Percentiles rank a stretch among this genome's conserved stretches.
Conservation (phyloP, 768 basidiomycete species). For the Tephrocybe sp. region DNA sequence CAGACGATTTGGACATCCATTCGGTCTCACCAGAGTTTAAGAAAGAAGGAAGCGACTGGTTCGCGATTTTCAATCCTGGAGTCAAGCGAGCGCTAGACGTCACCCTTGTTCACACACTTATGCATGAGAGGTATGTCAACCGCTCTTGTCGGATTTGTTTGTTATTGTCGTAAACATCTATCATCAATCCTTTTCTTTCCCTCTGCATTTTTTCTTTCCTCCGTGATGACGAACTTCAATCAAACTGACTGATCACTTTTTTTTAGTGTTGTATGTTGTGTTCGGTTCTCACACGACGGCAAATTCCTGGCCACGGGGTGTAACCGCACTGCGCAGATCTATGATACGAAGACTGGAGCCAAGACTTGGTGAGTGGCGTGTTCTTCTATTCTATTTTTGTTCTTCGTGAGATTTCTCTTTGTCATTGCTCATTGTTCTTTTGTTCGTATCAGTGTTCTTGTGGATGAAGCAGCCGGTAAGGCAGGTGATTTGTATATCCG, state of each 20-base stretch:
- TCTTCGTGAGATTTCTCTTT: slow-evolving; percentile 8
- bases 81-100: slow-evolving; percentile 80
- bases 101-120: slow-evolving; percentile 77
- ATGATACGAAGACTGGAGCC: slow-evolving; percentile 83
- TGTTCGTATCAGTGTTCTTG: slow-evolving; percentile 52
- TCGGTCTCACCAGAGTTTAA: slow-evolving; percentile 51
- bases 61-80: slow-evolving; percentile 82
- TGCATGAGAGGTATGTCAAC: slow-evolving; percentile 75
- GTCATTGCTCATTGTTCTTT: background rate
- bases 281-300: slow-evolving; percentile 91
- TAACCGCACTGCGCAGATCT: slow-evolving; percentile 94
- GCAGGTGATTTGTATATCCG: slow-evolving; percentile 87
- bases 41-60: slow-evolving; percentile 85
- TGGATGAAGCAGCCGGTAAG: slow-evolving; percentile 72
- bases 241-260: background rate
- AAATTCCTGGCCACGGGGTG: slow-evolving; percentile 93
- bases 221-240: background rate
- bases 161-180: background rate
- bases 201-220: background rate
- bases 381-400: background rate
- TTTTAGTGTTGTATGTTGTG: slow-evolving; percentile 73
- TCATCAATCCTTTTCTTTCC: background rate
- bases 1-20: slow-evolving; percentile 41
- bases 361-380: slow-evolving; percentile 69
- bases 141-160: background rate